phyloP scores from a whole-genome alignment of 805 yeast species.

The Zygosaccharomyces lentus region DNA sequence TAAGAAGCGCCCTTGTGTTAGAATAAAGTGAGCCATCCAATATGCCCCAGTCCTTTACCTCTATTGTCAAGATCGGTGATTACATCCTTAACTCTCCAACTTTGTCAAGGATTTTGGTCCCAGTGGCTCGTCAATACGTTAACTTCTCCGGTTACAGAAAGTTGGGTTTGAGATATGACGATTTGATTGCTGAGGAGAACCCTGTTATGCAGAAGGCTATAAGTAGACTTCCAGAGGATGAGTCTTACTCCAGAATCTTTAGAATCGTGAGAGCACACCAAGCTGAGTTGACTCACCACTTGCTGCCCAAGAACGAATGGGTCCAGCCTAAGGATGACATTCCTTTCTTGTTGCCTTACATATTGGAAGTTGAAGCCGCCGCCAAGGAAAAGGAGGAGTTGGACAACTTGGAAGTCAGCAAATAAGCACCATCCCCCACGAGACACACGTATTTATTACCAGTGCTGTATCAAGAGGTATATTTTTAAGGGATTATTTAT shows the following conservation, averaged over 20 bases:
- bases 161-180: conserved; percentile 88
- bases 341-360: conserved; percentile 80
- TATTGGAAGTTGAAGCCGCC: conserved; percentile 93
- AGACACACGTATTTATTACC: conserved; percentile 2
- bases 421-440: conserved; percentile 10
- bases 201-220: conserved; percentile 84
- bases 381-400: conserved; percentile 81
- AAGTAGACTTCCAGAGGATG: conserved; percentile 78
- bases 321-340: conserved; percentile 74
- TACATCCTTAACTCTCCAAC: conserved; percentile 76
- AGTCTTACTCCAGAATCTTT: conserved; percentile 84
- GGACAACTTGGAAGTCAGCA: conserved; percentile 60
- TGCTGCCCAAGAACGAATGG: conserved; percentile 77
- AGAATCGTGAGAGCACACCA: conserved; percentile 93
- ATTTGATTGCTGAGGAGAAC: conserved; percentile 81
- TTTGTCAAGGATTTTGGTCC: conserved; percentile 70
- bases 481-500: conserved; percentile 1
- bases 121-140: conserved; percentile 71
- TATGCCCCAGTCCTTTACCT: conserved; percentile 51
- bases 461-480: neutral
- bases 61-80: conserved; percentile 70
- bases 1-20: neutral
- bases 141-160: conserved; percentile 88
- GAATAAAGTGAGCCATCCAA: neutral
- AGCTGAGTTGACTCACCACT: conserved; percentile 73